Conservation (phyloP, 805 yeast species). For the Tetrapisispora nanseiensis region DNA sequence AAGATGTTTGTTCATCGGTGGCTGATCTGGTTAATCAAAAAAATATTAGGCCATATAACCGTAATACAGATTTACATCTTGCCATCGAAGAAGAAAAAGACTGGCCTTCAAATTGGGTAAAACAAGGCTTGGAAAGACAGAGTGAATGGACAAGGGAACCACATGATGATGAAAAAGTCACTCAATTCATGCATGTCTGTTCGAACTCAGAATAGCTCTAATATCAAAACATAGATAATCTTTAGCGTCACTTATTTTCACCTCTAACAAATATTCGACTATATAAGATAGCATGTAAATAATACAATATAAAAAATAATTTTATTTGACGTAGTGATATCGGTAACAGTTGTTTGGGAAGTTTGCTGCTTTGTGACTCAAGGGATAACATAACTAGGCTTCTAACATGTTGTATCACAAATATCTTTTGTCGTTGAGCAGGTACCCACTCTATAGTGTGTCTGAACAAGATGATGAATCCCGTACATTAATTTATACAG, state of each 20-base stretch:
- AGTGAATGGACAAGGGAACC: constrained; percentile 87
- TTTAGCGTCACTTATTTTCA: no score
- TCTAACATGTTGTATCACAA: no score
- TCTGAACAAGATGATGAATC: no score
- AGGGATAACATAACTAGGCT: no score
- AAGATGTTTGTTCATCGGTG: constrained; percentile 50
- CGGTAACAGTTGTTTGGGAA: no score
- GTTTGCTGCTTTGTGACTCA: no score
- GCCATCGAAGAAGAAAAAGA: constrained; percentile 49
- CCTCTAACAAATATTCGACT: no score
- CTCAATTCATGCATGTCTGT: constrained; percentile 1
- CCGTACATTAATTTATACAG: no score
- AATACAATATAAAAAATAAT: neutral
- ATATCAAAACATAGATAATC: neutral
- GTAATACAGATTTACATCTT: constrained; percentile 30
- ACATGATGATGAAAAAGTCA: constrained; percentile 56
- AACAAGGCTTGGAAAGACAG: constrained; percentile 56
- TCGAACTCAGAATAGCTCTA: neutral
- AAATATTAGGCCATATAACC: constrained; percentile 40
- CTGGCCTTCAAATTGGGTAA: constrained; percentile 84
- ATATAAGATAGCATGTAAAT: neutral
- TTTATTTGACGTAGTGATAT: no score
- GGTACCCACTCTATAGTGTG: no score
- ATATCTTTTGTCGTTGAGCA: no score
- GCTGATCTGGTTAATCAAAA: constrained; percentile 43